These are phyloP conservation scores for Flaveria bidentis DNA, from an alignment of 129 eudicot species.

Conservation along the genomic window DNA sequence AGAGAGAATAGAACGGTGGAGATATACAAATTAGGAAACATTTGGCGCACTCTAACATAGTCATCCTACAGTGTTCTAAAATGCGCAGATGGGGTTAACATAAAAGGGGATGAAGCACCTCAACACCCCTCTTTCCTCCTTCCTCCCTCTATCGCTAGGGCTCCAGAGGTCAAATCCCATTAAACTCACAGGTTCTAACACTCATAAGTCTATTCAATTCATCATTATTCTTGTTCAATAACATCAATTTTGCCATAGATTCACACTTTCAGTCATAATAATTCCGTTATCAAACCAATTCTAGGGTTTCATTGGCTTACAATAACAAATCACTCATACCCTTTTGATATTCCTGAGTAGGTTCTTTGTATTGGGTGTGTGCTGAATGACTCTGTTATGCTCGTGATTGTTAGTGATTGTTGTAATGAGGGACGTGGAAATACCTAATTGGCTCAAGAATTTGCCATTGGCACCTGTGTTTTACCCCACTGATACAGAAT, in stretches of 20 bases:
- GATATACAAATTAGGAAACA: conserved; percentile 11
- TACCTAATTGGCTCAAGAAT: conserved; percentile 82
- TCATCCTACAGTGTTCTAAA: conserved; percentile 20
- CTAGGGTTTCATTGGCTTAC: conserved; percentile 37
- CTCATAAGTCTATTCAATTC: conserved; percentile 30
- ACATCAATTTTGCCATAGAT: conserved; percentile 30
- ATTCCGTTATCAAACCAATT: neutral
- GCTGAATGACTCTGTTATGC: conserved; percentile 36
- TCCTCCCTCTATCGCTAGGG: conserved; percentile 16
- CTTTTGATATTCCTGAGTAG: neutral
- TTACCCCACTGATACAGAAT: conserved; percentile 92
- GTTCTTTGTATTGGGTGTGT: neutral
- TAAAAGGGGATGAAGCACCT: conserved; percentile 15
- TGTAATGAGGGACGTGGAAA: conserved; percentile 69
- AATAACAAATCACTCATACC: conserved; percentile 18
- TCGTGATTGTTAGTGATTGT: conserved; percentile 37
- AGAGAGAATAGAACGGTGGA: neutral
- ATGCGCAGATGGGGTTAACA: conserved; percentile 31
- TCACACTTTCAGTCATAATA: neutral
- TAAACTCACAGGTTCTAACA: conserved; percentile 33
- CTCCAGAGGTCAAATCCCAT: conserved; percentile 29
- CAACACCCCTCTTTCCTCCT: conserved; percentile 1
- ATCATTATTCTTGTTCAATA: conserved; percentile 9
- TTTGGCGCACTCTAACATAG: conserved; percentile 30
- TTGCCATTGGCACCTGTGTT: conserved; percentile 96